phyloP scores from a whole-genome alignment of 2,329 filamentous ascomycete genomes.

The Lasiodiplodia sp. region DNA sequence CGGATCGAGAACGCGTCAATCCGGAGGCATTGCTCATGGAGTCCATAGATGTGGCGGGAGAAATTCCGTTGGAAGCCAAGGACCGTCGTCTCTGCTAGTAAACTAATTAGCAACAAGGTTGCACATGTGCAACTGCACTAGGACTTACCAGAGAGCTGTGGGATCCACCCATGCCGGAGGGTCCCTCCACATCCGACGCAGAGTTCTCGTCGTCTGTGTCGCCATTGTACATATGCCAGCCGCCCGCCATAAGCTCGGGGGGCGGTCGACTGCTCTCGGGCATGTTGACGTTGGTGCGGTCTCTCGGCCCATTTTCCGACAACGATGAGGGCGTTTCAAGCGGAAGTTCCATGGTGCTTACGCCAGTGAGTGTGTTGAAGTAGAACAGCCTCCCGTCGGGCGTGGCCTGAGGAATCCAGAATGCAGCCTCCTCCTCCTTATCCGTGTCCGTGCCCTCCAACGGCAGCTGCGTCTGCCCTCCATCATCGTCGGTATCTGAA shows the following conservation, averaged over 20 bases:
- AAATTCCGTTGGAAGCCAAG: conserved; percentile 72
- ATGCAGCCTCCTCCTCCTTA: conserved; percentile 87
- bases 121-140: conserved; percentile 36
- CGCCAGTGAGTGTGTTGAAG: conserved; percentile 96
- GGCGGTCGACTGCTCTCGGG: conserved; percentile 91
- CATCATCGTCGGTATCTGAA: conserved; percentile 56
- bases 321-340: conserved; percentile 85
- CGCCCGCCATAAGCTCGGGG: conserved; percentile 87
- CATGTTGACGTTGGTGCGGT: conserved; percentile 86
- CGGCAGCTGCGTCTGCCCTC: conserved; percentile 61
- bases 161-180: conserved; percentile 73
- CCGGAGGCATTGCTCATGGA: conserved; percentile 73
- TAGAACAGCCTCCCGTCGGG: conserved; percentile 93
- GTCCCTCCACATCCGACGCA: conserved; percentile 81
- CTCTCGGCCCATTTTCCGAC: conserved; percentile 83
- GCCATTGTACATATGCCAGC: conserved; percentile 67
- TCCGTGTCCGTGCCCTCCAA: conserved; percentile 70
- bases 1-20: conserved; percentile 63
- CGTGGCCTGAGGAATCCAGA: conserved; percentile 98
- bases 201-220: conserved; percentile 90
- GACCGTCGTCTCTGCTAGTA: conserved; percentile 66
- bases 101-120: conserved; percentile 34
- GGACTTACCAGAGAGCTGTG: conserved; percentile 71
- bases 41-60: conserved; percentile 89
- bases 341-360: conserved; percentile 92